Evolutionary conservation across 106 monocot genomes (phyloP), one percentile per base, ranked within the genome.

Genomic region (Platanthera zijinensis): DNA sequence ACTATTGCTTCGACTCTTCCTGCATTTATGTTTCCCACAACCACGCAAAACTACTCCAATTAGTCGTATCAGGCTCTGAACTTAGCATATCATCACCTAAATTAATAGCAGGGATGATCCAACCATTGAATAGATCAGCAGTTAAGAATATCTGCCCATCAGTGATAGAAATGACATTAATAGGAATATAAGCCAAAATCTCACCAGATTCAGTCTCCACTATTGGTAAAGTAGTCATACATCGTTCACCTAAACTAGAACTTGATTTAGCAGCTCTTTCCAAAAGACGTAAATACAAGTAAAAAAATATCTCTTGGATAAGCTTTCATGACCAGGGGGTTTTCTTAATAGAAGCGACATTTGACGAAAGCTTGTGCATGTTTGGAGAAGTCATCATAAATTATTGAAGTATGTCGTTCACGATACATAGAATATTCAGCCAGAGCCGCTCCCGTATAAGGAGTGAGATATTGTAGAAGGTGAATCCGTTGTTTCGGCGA

Each of bases 181-280:
- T 53, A 53, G 1, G 52, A 53, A 53, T 8, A 53, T 53, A 53
- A 10, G 52, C 13, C 52, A 3, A 53, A 53, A 53, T 3, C 1
- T 53, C 52, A 10, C 13, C 52, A 3, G 52, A 53, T 53, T 53
- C 2, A 53, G 52, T 53, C 52, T 53, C 52, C 52, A 53, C 52
- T 1, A 53, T 53, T 62, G n/a, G 0, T 62, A 76, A 76, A 62
- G 48, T 11, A 76, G 45, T 62, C 76, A 63, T 76, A 62, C 62
- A 62, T 54, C 76, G 17, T 76, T 76, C 76, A 62, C 76, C 75
- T 75, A 75, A 75, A 75, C 45, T 39, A 61, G 61, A 76, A 76
- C 76, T 63, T 76, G 5, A 76, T 76, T 76, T 76, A 76, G 62
- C 49, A 47, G 62, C 76, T 76, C 62, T 76, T 76, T 63, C 63